Base-by-base conservation (phyloP, 371 early-diverging fungal genomes). In the Batkoa obscura region DNA sequence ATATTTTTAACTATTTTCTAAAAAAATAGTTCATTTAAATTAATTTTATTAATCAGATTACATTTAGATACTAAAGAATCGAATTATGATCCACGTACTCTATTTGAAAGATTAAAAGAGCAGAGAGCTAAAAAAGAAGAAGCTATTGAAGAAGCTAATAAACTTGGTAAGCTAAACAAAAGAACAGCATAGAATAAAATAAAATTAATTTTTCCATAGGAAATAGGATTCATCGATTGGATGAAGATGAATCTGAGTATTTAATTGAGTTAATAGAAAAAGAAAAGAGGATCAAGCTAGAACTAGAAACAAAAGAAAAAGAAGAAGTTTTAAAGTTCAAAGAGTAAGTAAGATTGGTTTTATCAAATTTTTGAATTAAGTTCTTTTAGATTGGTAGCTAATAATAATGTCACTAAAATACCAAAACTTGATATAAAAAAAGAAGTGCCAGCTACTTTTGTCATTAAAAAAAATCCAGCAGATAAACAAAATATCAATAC, bases 231-330 rank as follows among this genome's bases (percentile, higher is more conserved):
- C 31, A 66, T 46, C 10, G 60, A 36, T 47, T 59, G 50, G 37
- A 66, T 55, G 34, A 55, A 10, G 55, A 55, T 43, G 55, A 61
- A 58, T 6, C 57, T 35, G 46, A 61, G 33, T 35, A 59, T 34
- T n/a, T 56, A 43, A 15, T 57, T 31, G 3, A 34, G 31, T 3
- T 52, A 9, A 35, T 45, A 17, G 51, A 34, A 12, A 52, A 56
- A 37, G 50, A n/a, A 15, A 45, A 43, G 41, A 17, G 50, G 17
- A 46, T 42, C 36, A 31, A 57, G 12, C 38, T 17, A 12, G 51
- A 48, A 36, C 31, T 30, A 13, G 47, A 57, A 38, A 31, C n/a
- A 31, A 41, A 32, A 13, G 48, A 41, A 42, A 15, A 15, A 12
- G 57, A 49, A 35, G 49, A 15, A 23, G 30, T 57, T 32, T 4